These are phyloP conservation scores for Scortechinia acanthostroma DNA, from an alignment of 2,329 filamentous ascomycete species.

Conservation along the genomic window DNA sequence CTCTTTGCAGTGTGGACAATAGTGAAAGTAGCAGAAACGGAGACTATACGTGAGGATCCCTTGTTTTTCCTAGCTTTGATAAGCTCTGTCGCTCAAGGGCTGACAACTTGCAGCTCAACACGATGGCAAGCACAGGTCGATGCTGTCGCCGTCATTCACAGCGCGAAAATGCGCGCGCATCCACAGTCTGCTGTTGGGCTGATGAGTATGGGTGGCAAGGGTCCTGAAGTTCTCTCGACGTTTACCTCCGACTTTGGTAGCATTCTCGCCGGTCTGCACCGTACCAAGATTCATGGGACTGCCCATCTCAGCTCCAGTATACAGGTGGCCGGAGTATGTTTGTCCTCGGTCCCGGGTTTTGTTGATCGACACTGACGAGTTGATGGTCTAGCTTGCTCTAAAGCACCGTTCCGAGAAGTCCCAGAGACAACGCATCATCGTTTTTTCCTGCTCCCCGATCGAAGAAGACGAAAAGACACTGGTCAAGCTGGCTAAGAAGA, in stretches of 20 bases:
- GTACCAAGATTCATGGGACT: conserved; percentile 81
- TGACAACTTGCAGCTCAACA: conserved; percentile 83
- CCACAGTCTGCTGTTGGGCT: conserved; percentile 94
- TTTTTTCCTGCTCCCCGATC: conserved; percentile 90
- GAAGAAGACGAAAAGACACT: conserved; percentile 83
- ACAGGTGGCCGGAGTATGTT: conserved; percentile 81
- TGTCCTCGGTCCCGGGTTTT: background rate
- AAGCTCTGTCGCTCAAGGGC: conserved; percentile 97
- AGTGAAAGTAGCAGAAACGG: conserved; percentile 1
- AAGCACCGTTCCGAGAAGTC: conserved; percentile 98
- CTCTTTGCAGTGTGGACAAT: background rate
- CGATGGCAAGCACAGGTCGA: conserved; percentile 95
- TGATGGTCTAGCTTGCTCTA: conserved; percentile 65
- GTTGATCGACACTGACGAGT: background rate
- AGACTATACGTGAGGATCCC: conserved; percentile 2
- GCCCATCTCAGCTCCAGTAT: conserved; percentile 88
- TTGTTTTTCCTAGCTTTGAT: conserved; percentile 98
- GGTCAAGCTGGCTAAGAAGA: conserved; percentile 85
- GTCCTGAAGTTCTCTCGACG: conserved; percentile 94
- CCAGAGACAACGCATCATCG: conserved; percentile 91
- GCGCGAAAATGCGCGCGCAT: conserved; percentile 88
- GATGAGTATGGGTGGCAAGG: conserved; percentile 97
- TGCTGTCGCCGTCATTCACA: conserved; percentile 90
- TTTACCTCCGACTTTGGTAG: conserved; percentile 94
- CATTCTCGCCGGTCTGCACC: conserved; percentile 84